These are phyloP conservation scores for Physaria fendleri DNA, from an alignment of 345 rosid species.

Conservation along the genomic window DNA sequence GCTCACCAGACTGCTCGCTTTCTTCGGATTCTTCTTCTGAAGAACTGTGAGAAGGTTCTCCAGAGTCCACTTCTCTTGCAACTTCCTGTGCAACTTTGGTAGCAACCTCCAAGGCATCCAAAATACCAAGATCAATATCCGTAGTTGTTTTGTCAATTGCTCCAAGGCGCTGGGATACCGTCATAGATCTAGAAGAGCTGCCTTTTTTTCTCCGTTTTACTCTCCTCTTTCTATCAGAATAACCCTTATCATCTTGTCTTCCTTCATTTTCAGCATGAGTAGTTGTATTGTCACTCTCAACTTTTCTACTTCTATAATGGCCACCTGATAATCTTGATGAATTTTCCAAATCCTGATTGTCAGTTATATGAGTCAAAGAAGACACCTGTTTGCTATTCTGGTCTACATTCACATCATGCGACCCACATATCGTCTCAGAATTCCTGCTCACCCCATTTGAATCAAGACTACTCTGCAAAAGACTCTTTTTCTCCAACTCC, in stretches of 20 bases:
- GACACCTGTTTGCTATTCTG: slow-evolving; percentile 18
- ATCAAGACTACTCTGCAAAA: slow-evolving; percentile 35
- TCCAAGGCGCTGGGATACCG: slow-evolving; percentile 34
- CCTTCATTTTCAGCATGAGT: slow-evolving; percentile 36
- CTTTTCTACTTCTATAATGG: slow-evolving; percentile 28
- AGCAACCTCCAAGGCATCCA: slow-evolving; percentile 92
- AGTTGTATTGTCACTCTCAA: slow-evolving; percentile 24
- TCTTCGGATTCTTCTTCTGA: slow-evolving; percentile 51
- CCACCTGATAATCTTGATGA: slow-evolving; percentile 35
- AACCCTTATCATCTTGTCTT: slow-evolving; percentile 36
- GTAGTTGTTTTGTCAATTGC: slow-evolving; percentile 38
- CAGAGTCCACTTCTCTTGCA: slow-evolving; percentile 68
- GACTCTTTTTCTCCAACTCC: slow-evolving; percentile 25
- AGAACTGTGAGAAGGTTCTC: slow-evolving; percentile 59
- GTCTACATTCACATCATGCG: slow-evolving; percentile 19
- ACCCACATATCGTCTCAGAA: slow-evolving; percentile 30
- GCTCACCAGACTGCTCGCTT: slow-evolving; percentile 38
- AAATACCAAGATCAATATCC: slow-evolving; percentile 66
- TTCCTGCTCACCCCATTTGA: slow-evolving; percentile 31
- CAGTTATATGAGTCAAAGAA: slow-evolving; percentile 25
- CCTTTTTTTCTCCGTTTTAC: slow-evolving; percentile 35
- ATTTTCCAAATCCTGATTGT: slow-evolving; percentile 34
- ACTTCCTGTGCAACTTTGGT: slow-evolving; percentile 91
- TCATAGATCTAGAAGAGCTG: slow-evolving; percentile 37
- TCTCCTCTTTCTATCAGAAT: slow-evolving; percentile 29